Evolutionary conservation across 2,329 filamentous ascomycete species (phyloP).

Genomic region (Alternaria sp.): DNA sequence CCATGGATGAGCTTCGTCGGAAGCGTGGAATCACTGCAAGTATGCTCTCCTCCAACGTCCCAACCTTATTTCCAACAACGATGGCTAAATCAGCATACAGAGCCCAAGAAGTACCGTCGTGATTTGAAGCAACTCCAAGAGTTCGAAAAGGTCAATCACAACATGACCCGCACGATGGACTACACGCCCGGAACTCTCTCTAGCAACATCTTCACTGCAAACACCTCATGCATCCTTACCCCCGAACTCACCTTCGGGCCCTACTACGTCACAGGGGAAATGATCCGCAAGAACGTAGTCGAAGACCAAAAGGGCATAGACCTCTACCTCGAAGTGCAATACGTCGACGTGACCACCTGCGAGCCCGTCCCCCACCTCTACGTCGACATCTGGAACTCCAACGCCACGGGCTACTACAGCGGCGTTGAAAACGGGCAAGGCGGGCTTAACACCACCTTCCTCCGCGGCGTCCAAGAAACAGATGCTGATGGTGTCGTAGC

Average conservation of each 20-base stretch:
- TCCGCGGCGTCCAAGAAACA: slow-evolving; percentile 57
- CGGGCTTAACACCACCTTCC: slow-evolving; percentile 39
- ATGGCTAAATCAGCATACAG: not conserved
- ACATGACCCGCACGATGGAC: slow-evolving; percentile 24
- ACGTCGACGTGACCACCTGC: slow-evolving; percentile 61
- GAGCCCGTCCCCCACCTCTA: slow-evolving; percentile 55
- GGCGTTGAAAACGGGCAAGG: slow-evolving; percentile 52
- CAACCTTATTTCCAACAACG: accelerated
- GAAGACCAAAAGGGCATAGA: slow-evolving; percentile 56
- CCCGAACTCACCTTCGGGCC: slow-evolving; percentile 34
- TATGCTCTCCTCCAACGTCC: not conserved
- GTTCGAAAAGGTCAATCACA: slow-evolving; percentile 40
- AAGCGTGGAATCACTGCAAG: slow-evolving; percentile 35
- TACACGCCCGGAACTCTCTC: slow-evolving; percentile 16
- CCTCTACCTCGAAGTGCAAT: slow-evolving; percentile 58
- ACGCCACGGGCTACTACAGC: slow-evolving; percentile 37
- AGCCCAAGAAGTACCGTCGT: slow-evolving; percentile 31
- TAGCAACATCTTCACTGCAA: slow-evolving; percentile 26
- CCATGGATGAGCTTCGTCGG: slow-evolving; percentile 24
- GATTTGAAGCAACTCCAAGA: slow-evolving; percentile 39
- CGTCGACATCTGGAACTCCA: slow-evolving; percentile 51
- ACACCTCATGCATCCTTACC: slow-evolving; percentile 33
- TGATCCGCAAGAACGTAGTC: slow-evolving; percentile 55
- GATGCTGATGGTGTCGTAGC: slow-evolving; percentile 56
- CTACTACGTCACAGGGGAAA: slow-evolving; percentile 17